These are phyloP conservation scores for Plasmodium coatneyi DNA, from an alignment of 169 alveolate genomes.

Conservation along the genomic window DNA sequence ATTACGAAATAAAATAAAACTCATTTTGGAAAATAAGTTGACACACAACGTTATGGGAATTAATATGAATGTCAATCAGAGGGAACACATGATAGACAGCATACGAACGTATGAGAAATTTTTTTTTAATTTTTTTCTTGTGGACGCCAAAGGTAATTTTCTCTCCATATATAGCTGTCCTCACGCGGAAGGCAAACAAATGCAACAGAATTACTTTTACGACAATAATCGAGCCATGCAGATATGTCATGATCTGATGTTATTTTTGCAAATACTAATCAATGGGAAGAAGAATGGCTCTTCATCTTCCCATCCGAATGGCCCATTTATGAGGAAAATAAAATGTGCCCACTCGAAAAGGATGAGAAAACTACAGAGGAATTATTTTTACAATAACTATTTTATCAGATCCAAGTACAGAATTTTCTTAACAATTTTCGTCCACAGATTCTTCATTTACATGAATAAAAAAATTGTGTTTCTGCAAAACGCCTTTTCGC, in stretches of 20 bases:
- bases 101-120: slow-evolving; percentile 30
- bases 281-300: slow-evolving; percentile 21
- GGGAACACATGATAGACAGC: slow-evolving; percentile 43
- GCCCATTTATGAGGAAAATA: background rate
- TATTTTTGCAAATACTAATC: slow-evolving; percentile 58
- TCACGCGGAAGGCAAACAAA: background rate
- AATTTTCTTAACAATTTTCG: slow-evolving; percentile 17
- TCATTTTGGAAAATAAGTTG: slow-evolving; percentile 39
- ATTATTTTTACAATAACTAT: slow-evolving; percentile 4
- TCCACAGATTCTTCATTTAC: slow-evolving; percentile 23
- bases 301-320: background rate
- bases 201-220: slow-evolving; percentile 37
- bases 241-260: slow-evolving; percentile 62
- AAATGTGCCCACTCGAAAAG: background rate
- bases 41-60: slow-evolving; percentile 12
- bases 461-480: slow-evolving; percentile 55
- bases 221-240: slow-evolving; percentile 34
- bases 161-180: slow-evolving; percentile 11
- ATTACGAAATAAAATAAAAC: slow-evolving; percentile 22
- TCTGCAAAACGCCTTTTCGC: slow-evolving; percentile 5
- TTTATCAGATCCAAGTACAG: slow-evolving; percentile 10
- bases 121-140: slow-evolving; percentile 17
- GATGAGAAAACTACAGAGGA: background rate
- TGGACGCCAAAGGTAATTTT: slow-evolving; percentile 31
- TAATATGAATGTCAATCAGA: slow-evolving; percentile 41